Base-by-base conservation (phyloP, 1,284 basidiomycete species). In the Cryptococcus sp. region DNA sequence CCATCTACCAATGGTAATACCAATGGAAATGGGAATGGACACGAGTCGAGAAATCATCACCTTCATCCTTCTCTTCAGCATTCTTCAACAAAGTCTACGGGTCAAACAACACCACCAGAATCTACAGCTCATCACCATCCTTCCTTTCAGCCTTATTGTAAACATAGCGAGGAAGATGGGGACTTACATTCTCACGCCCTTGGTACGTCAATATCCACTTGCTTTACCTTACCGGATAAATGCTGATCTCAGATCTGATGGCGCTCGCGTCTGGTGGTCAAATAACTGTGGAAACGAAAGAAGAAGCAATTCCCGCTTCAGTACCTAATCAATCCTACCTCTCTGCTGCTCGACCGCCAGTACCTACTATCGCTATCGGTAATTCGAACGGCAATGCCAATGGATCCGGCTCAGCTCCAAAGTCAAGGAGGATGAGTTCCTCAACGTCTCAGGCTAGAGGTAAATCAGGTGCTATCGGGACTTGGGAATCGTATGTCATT, bases 181-280 rank as follows among this genome's bases (percentile, higher is more conserved):
- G 71, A 73, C 37, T 66, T 70, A 66, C 71, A 73, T 59, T 62
- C 69, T 13, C 71, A 73, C 42, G 71, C 71, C 31, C 66, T 72
- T 54, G 71, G 71, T 73, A 46, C 53, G 19, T 34, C 32, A 16
- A 34, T 34, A 9, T 34, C 9, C 32, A 34, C 32, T 16, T 9
- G 10, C 32, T 34, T 16, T 34, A 34, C 32, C 32, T 9, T 16
- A 16, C 32, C 10, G 16, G 10, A 34, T 34, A 9, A 9, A 34
- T 16, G 10, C 32, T 34, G 16, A 34, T 34, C 32, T 9, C 32
- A 9, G 10, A 34, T n/a, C n/a, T n/a, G n/a, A n/a, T n/a, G n/a
- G n/a, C n/a, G n/a, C n/a, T n/a, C n/a, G n/a, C n/a, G n/a, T n/a
- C n/a, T n/a, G n/a, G n/a, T n/a, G n/a, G n/a, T n/a, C n/a, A n/a